Percentiles rank a stretch among this genome's conserved stretches.
Evolutionary conservation across 129 eudicot genomes (phyloP).

Genomic region (Deinandra increscens): DNA sequence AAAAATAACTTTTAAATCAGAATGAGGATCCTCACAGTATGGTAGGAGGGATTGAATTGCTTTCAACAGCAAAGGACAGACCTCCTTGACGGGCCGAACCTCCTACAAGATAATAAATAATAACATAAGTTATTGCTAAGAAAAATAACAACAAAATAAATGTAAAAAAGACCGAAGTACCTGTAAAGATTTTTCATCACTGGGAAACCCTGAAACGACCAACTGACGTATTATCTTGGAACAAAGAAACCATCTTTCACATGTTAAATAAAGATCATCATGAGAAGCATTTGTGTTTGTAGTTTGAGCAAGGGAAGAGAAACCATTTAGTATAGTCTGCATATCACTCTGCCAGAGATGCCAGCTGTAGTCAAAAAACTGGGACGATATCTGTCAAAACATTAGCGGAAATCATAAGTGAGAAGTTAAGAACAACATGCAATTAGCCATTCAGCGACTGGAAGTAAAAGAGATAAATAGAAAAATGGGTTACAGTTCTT

Average conservation of each 20-base stretch:
- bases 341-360: constrained; percentile 94
- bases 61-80: constrained; percentile 70
- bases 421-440: constrained; percentile 6
- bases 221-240: constrained; percentile 89
- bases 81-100: constrained; percentile 86
- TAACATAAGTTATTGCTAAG: constrained; percentile 4
- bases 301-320: constrained; percentile 58
- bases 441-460: not conserved
- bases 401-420: constrained; percentile 27
- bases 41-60: constrained; percentile 83
- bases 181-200: constrained; percentile 86
- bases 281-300: constrained; percentile 49
- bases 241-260: constrained; percentile 93
- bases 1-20: constrained; percentile 3
- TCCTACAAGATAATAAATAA: constrained; percentile 47
- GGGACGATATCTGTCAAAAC: constrained; percentile 83
- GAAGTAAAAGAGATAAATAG: constrained; percentile 1
- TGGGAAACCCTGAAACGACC: constrained; percentile 71
- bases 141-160: constrained; percentile 3
- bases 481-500: not conserved
- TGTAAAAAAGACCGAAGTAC: constrained; percentile 28
- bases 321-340: constrained; percentile 69
- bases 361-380: constrained; percentile 96
- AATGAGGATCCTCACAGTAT: constrained; percentile 60
- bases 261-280: constrained; percentile 65